Evolutionary conservation across 2,329 filamentous ascomycete species (phyloP).

Genomic region (Paracorniculantispora psalliotae): DNA sequence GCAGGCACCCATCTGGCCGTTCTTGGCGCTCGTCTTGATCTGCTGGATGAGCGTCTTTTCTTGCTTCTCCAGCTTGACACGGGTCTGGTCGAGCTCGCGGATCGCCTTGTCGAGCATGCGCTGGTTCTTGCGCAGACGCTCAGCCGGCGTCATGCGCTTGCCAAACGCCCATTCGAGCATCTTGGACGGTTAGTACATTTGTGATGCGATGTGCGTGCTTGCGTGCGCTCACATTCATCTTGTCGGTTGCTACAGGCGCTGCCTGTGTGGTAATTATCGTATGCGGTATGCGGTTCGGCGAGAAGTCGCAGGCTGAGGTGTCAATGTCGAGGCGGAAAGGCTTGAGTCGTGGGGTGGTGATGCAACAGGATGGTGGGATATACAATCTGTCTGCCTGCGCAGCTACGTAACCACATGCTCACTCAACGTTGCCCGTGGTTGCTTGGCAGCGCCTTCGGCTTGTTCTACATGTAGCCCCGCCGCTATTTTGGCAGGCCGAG

Average conservation of each 20-base stretch:
- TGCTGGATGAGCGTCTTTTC: conserved; percentile 95
- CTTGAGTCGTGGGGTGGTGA: not conserved
- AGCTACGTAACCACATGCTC: conserved; percentile 5
- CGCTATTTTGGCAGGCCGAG: not conserved
- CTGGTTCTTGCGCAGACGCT: conserved; percentile 89
- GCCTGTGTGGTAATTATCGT: not conserved
- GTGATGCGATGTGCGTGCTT: conserved; percentile 13
- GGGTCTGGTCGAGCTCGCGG: conserved; percentile 88
- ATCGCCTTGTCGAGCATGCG: conserved; percentile 96
- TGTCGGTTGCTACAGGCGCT: conserved; percentile 17
- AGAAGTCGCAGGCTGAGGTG: not conserved
- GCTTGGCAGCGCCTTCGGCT: not conserved
- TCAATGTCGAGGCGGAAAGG: conserved; percentile 3
- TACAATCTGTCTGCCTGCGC: conserved; percentile 2
- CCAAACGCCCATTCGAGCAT: conserved; percentile 99
- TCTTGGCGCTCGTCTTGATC: conserved; percentile 98
- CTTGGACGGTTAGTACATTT: conserved; percentile 40
- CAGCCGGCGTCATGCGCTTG: conserved; percentile 96
- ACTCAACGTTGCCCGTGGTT: not conserved
- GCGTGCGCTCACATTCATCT: conserved; percentile 51
- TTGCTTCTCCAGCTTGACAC: conserved; percentile 94
- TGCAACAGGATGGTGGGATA: conserved; percentile 1
- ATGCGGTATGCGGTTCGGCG: not conserved
- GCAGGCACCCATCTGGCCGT: conserved; percentile 95
- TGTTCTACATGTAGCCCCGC: not conserved